Evolutionary conservation across 2,329 filamentous ascomycete genomes (phyloP), one percentile per base, ranked within the genome.

Genomic region (Onygena corvina): DNA sequence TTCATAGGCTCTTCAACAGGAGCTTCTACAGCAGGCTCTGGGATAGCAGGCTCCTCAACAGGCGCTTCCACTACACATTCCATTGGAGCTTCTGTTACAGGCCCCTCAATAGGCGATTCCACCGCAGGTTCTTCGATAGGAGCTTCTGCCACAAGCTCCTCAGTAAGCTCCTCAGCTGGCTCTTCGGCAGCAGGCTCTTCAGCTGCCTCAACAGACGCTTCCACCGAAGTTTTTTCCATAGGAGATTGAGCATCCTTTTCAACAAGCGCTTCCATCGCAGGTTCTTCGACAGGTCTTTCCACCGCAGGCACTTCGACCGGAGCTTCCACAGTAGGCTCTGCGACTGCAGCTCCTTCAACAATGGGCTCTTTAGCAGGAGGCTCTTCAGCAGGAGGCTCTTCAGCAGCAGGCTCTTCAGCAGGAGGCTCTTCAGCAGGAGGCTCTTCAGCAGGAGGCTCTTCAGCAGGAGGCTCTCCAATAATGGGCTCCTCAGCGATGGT

Each of bases 221-320:
- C 14, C 12, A 48, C 49, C 35, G 50, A 49, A 36, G 42, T 18
- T 6, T 34, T 12, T 8, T 2, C 30, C 14, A n/a, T n/a, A n/a
- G n/a, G n/a, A 9, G 35, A 9, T 11, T 8, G 11, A 8, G 12
- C 18, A 9, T 18, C 18, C 16, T 8, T 40, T 16, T 31, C 7
- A 7, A 31, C 27, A 20, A 9, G 8, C 21, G 25, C 27, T 42
- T 29, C 45, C 46, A 20, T n/a, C n/a, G n/a, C n/a, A n/a, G n/a
- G n/a, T n/a, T n/a, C n/a, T n/a, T n/a, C 3, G 40, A 29, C 33
- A 6, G 12, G n/a, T n/a, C n/a, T n/a, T n/a, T n/a, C n/a, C n/a
- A n/a, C n/a, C n/a, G n/a, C n/a, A n/a, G n/a, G n/a, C n/a, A n/a
- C 57, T 34, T 60, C 57, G 23, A 53, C 54, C 4, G 51, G 8